Evolutionary conservation across 192 early-diverging fungal genomes (phyloP), one percentile per base, ranked within the genome.

Genomic region (Nowakowskiella sp.): DNA sequence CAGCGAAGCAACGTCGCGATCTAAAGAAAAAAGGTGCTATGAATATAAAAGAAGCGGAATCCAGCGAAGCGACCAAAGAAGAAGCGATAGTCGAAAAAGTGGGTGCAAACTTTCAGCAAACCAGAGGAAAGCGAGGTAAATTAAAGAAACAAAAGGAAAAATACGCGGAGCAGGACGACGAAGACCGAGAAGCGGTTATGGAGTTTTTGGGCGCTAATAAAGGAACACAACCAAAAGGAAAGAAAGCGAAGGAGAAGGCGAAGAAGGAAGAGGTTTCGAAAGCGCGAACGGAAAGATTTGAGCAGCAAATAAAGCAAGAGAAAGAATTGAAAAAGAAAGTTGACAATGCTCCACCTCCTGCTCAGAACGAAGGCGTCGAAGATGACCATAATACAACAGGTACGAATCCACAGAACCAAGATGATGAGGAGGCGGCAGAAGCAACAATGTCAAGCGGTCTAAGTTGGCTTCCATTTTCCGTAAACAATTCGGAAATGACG

Each of bases 141-240:
- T 55, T 81, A 27, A 88, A 88, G 74, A 96, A 95, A 70, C 77
- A 89, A 22, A 93, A 94, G 65, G 83, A 82, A 28, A 95, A 93
- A 66, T 98, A 98, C 65, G 86, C 74, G 2, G 93, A 97, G 62
- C 88, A 91, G 66, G 91, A 94, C 51, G 93, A 98, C 29, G 91
- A 94, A 43, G 94, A 98, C 49, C 76, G 83, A 24, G 72, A 84
- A 53, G 58, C 91, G 28, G 81, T 87, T 47, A 80, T 92, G 79
- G 76, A 87, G 21, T 54, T 98, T 10, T 64, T 95, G 27, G 88
- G 82, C 5, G 78, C 83, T 28, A 66, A 74, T 32, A 76, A 83
- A 44, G 85, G 81, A 1, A 80, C 80, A 32, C 80, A 89, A 51
- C 62, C 73, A 6, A 87, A 87, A 51, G 86, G 83, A 9, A 89